A percentile compares a stretch with the other conserved stretches of the same genome.
Conservation (phyloP, 768 basidiomycete genomes). For the Amanita jacksonii region DNA sequence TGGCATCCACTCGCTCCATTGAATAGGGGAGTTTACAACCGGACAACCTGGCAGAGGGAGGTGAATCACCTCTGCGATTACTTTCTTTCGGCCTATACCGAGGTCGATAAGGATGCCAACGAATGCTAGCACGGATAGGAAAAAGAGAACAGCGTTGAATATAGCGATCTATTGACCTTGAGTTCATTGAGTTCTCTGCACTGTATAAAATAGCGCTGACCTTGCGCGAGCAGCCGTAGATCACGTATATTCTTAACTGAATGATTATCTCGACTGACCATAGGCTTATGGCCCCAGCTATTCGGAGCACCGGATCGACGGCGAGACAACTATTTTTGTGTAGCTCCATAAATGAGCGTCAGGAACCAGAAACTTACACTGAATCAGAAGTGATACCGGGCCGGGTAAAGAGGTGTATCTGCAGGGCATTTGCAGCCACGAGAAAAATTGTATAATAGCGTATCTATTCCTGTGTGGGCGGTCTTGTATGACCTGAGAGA, state of each 20-base stretch:
- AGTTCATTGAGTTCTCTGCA: neutral
- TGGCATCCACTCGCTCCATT: conserved; percentile 38
- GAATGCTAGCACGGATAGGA: conserved; percentile 31
- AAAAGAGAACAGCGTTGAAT: conserved; percentile 30
- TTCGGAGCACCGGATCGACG: conserved; percentile 32
- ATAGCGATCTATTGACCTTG: conserved; percentile 22
- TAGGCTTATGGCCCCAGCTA: conserved; percentile 33
- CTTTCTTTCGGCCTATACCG: conserved; percentile 21
- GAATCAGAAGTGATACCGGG: conserved; percentile 27
- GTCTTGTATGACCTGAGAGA: conserved; percentile 2
- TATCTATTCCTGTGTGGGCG: conserved; percentile 21
- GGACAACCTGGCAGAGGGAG: conserved; percentile 34
- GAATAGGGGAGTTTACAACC: conserved; percentile 28
- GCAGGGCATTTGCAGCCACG: conserved; percentile 32
- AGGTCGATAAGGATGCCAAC: conserved; percentile 32
- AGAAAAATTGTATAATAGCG: conserved; percentile 38
- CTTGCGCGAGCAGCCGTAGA: conserved; percentile 29
- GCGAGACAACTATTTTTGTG: conserved; percentile 27
- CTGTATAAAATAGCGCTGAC: neutral
- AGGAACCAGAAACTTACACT: conserved; percentile 18
- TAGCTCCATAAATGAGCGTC: neutral
- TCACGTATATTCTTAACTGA: conserved; percentile 35
- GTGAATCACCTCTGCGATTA: conserved; percentile 27
- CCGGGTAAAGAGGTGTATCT: conserved; percentile 33
- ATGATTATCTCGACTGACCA: conserved; percentile 43